Percentiles rank a stretch among this genome's conserved stretches.
Conservation (phyloP, 2,329 filamentous ascomycete species). For the Verticillium klebahnii region DNA sequence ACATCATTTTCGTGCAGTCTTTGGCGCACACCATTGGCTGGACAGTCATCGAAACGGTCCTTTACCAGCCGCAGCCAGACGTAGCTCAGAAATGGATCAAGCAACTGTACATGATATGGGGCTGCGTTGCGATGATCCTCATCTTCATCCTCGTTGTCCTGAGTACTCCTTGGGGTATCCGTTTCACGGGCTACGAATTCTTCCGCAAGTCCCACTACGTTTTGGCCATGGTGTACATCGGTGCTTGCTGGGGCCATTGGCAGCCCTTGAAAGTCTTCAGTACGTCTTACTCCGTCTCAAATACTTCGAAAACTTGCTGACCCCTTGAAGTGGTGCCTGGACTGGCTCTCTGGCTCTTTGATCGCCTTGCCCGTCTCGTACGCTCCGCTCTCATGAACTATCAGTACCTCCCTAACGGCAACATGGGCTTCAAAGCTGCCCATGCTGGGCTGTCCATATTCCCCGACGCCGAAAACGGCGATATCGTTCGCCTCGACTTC, state of each 20-base stretch:
- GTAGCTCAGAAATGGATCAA: constrained; percentile 52
- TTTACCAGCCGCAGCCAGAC: constrained; percentile 68
- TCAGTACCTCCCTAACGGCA: constrained; percentile 47
- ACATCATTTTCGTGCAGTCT: constrained; percentile 66
- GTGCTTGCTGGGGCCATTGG: constrained; percentile 75
- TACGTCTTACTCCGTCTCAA: constrained; percentile 53
- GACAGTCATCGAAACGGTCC: constrained; percentile 58
- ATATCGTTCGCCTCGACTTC: constrained; percentile 63
- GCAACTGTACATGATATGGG: constrained; percentile 69
- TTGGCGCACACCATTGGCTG: constrained; percentile 67
- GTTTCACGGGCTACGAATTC: constrained; percentile 68
- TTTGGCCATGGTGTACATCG: constrained; percentile 69
- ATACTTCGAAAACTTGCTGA: constrained; percentile 72
- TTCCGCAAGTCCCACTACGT: constrained; percentile 73
- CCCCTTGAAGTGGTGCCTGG: constrained; percentile 43
- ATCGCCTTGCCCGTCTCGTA: constrained; percentile 54
- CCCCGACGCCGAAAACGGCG: constrained; percentile 57
- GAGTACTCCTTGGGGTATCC: constrained; percentile 53
- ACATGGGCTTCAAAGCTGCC: constrained; percentile 49
- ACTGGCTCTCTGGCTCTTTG: constrained; percentile 61
- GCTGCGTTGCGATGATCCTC: constrained; percentile 62
- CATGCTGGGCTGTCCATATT: constrained; percentile 65
- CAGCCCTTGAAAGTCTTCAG: constrained; percentile 59
- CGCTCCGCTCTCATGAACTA: constrained; percentile 59
- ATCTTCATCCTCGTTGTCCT: constrained; percentile 57